Evolutionary conservation across 75 land plant genomes (phyloP), one percentile per base, ranked within the genome.

Genomic region (Picea sitchensis): DNA sequence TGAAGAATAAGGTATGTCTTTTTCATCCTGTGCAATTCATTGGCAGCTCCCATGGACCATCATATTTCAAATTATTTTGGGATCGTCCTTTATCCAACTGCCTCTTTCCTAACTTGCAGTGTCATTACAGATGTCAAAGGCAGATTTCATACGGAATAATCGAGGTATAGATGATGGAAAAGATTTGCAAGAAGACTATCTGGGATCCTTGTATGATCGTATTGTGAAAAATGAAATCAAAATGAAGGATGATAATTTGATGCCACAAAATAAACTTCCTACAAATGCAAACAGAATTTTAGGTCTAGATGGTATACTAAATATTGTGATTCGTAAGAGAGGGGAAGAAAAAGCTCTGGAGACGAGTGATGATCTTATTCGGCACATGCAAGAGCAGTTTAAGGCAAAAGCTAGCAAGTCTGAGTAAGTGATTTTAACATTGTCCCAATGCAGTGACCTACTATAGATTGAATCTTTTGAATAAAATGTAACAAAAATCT

Each of bases 141-240:
- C 86, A 32, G 94, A 88, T 82, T 93, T 93, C 62, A 86, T 91
- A 26, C 80, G 93, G 65, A 93, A 93, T 61, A 93, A 93, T 65
- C 80, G 91, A 83, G 96, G 96, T 41, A 93, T 93, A 44, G 92
- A 93, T 83, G 87, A 91, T 86, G 96, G 93, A 59, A 91, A 93
- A 76, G 96, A 93, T 82, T 82, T 93, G 61, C 92, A 88, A 47
- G 94, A 93, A 76, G 94, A 86, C 74, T 91, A 84, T 81, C 81
- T 93, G 34, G 89, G 94, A 9, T 67, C 92, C 6, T 38, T 93
- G 36, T 93, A 91, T 88, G 92, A 93, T 77, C 88, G 90, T 12
- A 93, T 91, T 64, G 94, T 93, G 59, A 89, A 85, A 80, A 89
- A 86, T 72, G 96, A 91, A 82, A 93, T 93, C 12, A 93, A 93